A percentile compares a stretch with the other conserved stretches of the same genome.
phyloP scores from a whole-genome alignment of 1,139 yeast species.

The Blastobotrys arbuscula region DNA sequence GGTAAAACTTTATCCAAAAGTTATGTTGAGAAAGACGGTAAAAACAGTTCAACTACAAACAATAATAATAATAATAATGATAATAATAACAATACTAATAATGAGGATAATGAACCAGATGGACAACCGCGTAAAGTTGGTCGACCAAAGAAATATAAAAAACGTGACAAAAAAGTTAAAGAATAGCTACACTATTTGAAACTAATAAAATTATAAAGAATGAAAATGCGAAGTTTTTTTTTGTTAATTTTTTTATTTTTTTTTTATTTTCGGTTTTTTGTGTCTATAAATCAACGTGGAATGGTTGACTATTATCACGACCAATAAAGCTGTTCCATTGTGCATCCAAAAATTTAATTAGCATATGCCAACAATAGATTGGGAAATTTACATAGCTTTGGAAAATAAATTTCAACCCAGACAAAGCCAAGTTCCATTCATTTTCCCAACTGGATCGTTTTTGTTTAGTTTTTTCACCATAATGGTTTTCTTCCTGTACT shows the following conservation, averaged over 20 bases:
- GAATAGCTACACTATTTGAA: too few relatives aligned
- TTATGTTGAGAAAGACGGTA: slow-evolving; percentile 34
- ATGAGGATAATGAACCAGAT: not conserved
- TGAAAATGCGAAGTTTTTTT: too few relatives aligned
- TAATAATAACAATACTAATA: not conserved
- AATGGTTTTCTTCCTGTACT: slow-evolving; percentile 31
- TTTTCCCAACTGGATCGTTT: slow-evolving; percentile 26
- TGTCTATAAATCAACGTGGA: slow-evolving; percentile 7
- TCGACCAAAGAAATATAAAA: slow-evolving; percentile 16
- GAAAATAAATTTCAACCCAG: slow-evolving; percentile 63
- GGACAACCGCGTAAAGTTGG: slow-evolving; percentile 9
- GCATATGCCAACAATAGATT: slow-evolving; percentile 46
- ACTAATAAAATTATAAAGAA: too few relatives aligned
- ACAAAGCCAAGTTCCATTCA: slow-evolving; percentile 52
- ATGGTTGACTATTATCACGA: slow-evolving; percentile 25
- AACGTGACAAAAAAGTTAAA: slow-evolving; percentile 18
- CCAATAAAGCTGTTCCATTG: slow-evolving; percentile 80
- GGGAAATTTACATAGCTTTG: slow-evolving; percentile 71
- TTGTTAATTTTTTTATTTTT: not conserved
- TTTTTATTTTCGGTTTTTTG: not conserved
- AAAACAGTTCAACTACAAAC: slow-evolving; percentile 12
- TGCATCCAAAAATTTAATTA: slow-evolving; percentile 44
- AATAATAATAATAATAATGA: slow-evolving; percentile 9
- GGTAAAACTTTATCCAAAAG: slow-evolving; percentile 40
- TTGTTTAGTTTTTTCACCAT: not conserved